Conservation (phyloP, 2,329 filamentous ascomycete species). For the Alternaria panax region DNA sequence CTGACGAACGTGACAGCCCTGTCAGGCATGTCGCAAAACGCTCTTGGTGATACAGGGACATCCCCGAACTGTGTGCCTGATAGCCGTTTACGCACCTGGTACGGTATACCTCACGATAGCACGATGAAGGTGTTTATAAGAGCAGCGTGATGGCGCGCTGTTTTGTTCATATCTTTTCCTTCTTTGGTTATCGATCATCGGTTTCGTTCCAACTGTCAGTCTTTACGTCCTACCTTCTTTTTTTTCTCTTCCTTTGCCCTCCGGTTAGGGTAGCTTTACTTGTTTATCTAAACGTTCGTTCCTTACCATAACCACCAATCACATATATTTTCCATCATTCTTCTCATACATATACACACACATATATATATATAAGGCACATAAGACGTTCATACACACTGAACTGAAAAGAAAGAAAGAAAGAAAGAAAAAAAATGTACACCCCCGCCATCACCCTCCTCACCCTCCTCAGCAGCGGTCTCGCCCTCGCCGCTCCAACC, state of each 20-base stretch:
- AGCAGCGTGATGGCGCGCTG: constrained; percentile 6
- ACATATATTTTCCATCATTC: constrained; percentile 1
- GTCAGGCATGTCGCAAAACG: constrained; percentile 7
- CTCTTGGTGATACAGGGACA: constrained; percentile 14
- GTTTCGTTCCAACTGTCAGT: constrained; percentile 5
- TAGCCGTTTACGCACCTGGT: constrained; percentile 16
- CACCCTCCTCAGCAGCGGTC: constrained; percentile 20
- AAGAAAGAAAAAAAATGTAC: no score
- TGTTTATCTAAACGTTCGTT: constrained; percentile 10
- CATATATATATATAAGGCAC: neutral
- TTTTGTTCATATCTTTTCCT: neutral
- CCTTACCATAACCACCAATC: constrained; percentile 2
- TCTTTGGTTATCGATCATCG: constrained; percentile 8
- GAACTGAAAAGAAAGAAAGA: neutral
- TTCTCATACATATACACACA: constrained; percentile 1
- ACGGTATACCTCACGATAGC: constrained; percentile 1
- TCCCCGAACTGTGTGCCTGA: constrained; percentile 17
- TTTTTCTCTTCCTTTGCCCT: constrained; percentile 8
- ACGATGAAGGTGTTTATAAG: constrained; percentile 1
- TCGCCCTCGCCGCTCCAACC: constrained; percentile 25
- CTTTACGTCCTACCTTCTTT: constrained; percentile 7
- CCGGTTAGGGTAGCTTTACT: constrained; percentile 13
- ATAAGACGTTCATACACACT: neutral
- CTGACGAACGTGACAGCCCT: constrained; percentile 18
- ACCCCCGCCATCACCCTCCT: constrained; percentile 18